Percentiles rank a stretch among this genome's conserved stretches.
Conservation (phyloP, 1,284 basidiomycete genomes). For the Prillingera fragicola region DNA sequence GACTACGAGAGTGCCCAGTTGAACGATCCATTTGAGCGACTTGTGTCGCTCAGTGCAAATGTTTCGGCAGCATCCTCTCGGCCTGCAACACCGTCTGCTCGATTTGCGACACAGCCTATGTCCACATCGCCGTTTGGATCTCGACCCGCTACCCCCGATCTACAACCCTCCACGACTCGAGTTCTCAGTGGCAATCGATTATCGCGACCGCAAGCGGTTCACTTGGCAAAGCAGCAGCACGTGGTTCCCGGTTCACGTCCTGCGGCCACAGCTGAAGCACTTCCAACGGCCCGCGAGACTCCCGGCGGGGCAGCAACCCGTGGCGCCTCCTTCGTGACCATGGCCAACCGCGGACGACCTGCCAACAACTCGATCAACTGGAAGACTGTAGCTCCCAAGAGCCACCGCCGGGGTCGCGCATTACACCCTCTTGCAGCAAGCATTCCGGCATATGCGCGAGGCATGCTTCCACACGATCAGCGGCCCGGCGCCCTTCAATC, state of each 20-base stretch:
- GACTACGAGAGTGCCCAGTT: conserved; percentile 25
- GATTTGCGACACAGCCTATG: conserved; percentile 2
- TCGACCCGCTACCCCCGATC: background rate
- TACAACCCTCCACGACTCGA: conserved; percentile 2
- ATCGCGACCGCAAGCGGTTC: conserved; percentile 4
- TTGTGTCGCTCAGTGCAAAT: conserved; percentile 1
- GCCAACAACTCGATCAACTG: conserved; percentile 25
- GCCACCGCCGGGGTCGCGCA: background rate
- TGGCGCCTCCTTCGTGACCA: too few species aligned
- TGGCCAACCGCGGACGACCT: background rate
- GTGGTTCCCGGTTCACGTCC: conserved; percentile 5
- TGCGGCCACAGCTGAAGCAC: background rate
- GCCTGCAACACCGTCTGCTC: conserved; percentile 1
- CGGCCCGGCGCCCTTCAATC: conserved; percentile 20
- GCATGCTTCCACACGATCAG: conserved; percentile 21
- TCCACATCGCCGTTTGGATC: too few species aligned
- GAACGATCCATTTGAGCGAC: conserved; percentile 3
- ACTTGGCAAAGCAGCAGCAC: background rate
- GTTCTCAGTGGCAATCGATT: conserved; percentile 11
- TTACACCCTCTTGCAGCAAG: conserved; percentile 26
- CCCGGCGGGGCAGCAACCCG: background rate
- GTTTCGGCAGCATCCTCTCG: background rate
- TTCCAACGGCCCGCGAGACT: background rate
- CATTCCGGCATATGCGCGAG: conserved; percentile 34
- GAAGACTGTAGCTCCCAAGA: conserved; percentile 28